Evolutionary conservation across 768 basidiomycete species (phyloP), one percentile per base, ranked within the genome.

Genomic region (Termitomyces sp.): DNA sequence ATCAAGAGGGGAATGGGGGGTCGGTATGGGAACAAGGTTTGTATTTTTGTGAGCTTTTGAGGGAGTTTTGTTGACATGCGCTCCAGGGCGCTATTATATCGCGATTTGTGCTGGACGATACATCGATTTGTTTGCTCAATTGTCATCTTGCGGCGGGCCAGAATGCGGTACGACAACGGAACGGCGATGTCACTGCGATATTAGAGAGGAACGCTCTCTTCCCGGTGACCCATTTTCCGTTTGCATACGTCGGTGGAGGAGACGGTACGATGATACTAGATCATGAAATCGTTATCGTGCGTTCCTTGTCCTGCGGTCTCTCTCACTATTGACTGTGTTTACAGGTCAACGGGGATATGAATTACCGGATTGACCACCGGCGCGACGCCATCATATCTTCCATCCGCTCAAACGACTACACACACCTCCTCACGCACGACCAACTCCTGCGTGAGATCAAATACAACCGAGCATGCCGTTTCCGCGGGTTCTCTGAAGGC

Each of bases 121-220:
- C 94, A 1, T 95, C 92, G 0, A 68, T 98, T 14, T 98, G 96
- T 72, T 89, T 97, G 66, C 85, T 98, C 74, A 99, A 99, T 72
- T 94, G 91, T 63, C 96, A 99, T 77, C 81, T 99, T 58, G 96
- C 95, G n/a, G 92, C 93, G 6, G 96, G 96, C 1, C 95, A 98
- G 66, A 81, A 83, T 56, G 88, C 90, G 51, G 81, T 89, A 18
- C 81, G 89, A 1, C 80, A 89, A 60, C 81, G 96, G 18, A 97
- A 97, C 64, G 84, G 87, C 3, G 96, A 99, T 70, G 76, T 94
- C 12, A 87, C 90, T 6, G 88, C 86, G 0, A 90, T 98, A 58
- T 72, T 98, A 58, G 96, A 98, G 64, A 88, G 90, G 60, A 86
- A 86, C 54, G 70, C 80, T 1, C 77, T 94, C 3, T 87, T 95